Percentiles rank a stretch among this genome's conserved stretches.
These are phyloP conservation scores for Penicillium simplicissimum DNA, from an alignment of 495 filamentous ascomycete genomes.

Conservation along the genomic window DNA sequence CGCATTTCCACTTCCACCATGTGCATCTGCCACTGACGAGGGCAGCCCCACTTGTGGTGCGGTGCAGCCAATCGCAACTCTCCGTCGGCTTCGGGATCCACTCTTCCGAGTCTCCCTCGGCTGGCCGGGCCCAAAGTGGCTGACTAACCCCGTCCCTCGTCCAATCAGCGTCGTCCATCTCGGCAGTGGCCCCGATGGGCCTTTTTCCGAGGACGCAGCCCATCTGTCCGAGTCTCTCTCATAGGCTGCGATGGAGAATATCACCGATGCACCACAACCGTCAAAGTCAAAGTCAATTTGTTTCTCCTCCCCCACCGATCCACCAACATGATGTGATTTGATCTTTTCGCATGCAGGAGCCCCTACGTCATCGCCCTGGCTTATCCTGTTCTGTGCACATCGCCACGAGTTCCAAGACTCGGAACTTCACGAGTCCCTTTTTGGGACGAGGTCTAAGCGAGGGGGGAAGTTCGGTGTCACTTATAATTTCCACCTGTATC, in stretches of 20 bases:
- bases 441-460: not conserved
- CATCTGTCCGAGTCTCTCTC: too few species aligned
- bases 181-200: constrained; percentile 16
- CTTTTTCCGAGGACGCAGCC: constrained; percentile 7
- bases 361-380: constrained; percentile 21
- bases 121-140: constrained; percentile 6
- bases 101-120: constrained; percentile 2
- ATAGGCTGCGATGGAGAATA: not conserved
- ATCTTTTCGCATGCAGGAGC: constrained; percentile 5
- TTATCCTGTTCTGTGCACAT: constrained; percentile 24
- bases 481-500: not conserved
- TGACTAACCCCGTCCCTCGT: not conserved
- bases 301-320: too few species aligned
- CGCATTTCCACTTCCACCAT: too few species aligned
- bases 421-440: not conserved
- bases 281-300: too few species aligned
- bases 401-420: constrained; percentile 13
- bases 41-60: constrained; percentile 9
- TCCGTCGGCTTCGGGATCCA: constrained; percentile 13
- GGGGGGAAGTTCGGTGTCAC: not conserved
- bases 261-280: too few species aligned
- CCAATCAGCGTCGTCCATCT: constrained; percentile 7
- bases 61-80: constrained; percentile 7
- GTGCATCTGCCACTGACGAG: constrained; percentile 1
- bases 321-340: too few species aligned